Base-by-base conservation (phyloP, 2,329 filamentous ascomycete genomes). In the Davidsoniella neocaledoniae region DNA sequence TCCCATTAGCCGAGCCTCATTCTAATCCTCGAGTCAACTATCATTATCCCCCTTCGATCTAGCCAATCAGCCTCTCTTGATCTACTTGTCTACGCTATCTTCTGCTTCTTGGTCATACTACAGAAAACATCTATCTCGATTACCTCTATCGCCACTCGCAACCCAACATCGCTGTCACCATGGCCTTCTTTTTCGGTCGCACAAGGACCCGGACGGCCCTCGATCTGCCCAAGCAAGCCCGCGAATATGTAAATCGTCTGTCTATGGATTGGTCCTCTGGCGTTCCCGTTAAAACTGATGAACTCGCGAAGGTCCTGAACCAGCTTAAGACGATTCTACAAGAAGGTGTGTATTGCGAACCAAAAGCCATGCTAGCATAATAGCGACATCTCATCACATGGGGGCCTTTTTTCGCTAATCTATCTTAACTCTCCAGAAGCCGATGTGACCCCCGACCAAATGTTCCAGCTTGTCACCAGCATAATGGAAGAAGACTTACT, bases 301-400 rank as follows among this genome's bases (percentile, higher is more conserved):
- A 95, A 61, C 73, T 94, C 55, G 82, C 86, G 45, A 86, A 86
- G 61, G 81, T 88, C 57, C 74, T 98, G 55, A 74, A 75, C 48
- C 85, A 94, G 64, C 94, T 96, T 81, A 96, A 96, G 65, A 69
- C 87, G 55, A 79, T 91, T 53, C 77, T 98, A 12, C 90, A 96
- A 70, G 91, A 86, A 66, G 87, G 87, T 93, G 72, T 53, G 66
- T 60, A 19, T 33, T 9, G 29, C 29, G 21, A 23, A 23, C 21
- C 5, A 5, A 23, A 33, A 10, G 21, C n/a, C 12, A 40, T 39
- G 17, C n/a, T n/a, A 7, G 43, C 26, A 16, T 19, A 8, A 5
- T 36, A 26, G 9, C 10, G 8, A 40, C 8, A 23, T 41, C 40
- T 44, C 14, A n/a, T 17, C 41, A 10, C 39, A n/a, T 23, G 17